Evolutionary conservation across 2,329 filamentous ascomycete genomes (phyloP), one percentile per base, ranked within the genome.

Genomic region (Hawksworthiomyces lignivorus): DNA sequence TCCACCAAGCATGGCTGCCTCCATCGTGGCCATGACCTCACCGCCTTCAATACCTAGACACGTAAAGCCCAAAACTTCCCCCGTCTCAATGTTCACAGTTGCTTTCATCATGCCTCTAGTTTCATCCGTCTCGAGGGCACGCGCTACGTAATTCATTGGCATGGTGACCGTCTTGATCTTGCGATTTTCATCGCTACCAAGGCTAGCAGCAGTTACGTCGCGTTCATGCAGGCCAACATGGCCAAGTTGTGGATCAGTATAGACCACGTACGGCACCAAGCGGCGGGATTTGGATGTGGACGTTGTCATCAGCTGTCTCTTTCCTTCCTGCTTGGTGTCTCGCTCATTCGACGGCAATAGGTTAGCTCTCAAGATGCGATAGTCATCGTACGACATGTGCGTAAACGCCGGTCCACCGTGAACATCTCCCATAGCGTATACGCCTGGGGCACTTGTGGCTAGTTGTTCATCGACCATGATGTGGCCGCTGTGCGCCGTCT

Each of bases 341-440:
- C 50, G 39, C n/a, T 55, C 48, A 18, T 50, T 38, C 5, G 47
- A 45, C 28, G 54, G 51, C 28, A 70, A 49, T 35, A 73, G 50
- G 46, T 72, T 73, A 45, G 60, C 56, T 19, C 64, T 60, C 34
- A 75, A 50, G 53, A 77, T 66, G 42, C 72, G 68, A 52, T 65
- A 73, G 56, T 75, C 71, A 54, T 76, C 71, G 56, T 74, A 75
- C 4, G 68, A 71, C 48, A 76, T 65, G 55, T 76, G 72, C 2
- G 72, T 75, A 53, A 76, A 75, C 12, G 69, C 69, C 7, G 70
- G 68, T 0, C 64, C 64, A 33, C 70, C 70, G 41, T 74, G 70
- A 36, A 68, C 64, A 48, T 76, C 72, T 26, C 73, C 72, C 2
- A 75, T 50, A 1, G 66, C 70, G 49, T 67, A 75, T 17, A 75